Evolutionary conservation across 805 yeast species (phyloP).

Genomic region (Priceomyces melissophilus): DNA sequence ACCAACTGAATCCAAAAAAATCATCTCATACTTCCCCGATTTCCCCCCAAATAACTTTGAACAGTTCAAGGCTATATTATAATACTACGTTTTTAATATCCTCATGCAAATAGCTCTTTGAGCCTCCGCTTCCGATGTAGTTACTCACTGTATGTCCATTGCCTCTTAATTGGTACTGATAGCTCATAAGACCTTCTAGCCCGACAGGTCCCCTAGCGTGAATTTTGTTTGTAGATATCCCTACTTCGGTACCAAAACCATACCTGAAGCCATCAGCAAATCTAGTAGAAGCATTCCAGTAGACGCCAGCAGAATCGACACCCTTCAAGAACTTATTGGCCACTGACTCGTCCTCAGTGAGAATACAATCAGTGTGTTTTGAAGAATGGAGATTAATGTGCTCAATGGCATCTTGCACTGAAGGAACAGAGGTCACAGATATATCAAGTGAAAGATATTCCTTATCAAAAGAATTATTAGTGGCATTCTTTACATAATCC

Average conservation of each 20-base stretch:
- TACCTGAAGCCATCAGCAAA: constrained; percentile 98
- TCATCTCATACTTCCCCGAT: constrained; percentile 49
- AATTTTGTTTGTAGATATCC: constrained; percentile 92
- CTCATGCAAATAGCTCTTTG: constrained; percentile 71
- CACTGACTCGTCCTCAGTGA: constrained; percentile 66
- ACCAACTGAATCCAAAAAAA: constrained; percentile 28
- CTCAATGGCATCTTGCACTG: constrained; percentile 67
- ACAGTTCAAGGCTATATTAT: constrained; percentile 11
- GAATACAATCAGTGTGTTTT: constrained; percentile 90
- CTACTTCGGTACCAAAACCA: constrained; percentile 98
- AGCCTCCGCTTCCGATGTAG: constrained; percentile 91
- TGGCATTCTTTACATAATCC: constrained; percentile 44
- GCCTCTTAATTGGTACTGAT: constrained; percentile 91
- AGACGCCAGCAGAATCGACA: constrained; percentile 92
- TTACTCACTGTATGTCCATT: constrained; percentile 91
- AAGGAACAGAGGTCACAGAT: constrained; percentile 62
- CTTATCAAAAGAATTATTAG: constrained; percentile 67
- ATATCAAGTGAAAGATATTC: constrained; percentile 84
- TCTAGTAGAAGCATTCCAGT: constrained; percentile 96
- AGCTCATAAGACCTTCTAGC: constrained; percentile 91
- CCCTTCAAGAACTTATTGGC: constrained; percentile 82
- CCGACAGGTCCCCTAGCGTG: constrained; percentile 99
- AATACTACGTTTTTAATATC: constrained; percentile 35
- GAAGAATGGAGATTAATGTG: constrained; percentile 93
- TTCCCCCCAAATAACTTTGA: constrained; percentile 39